phyloP scores from a whole-genome alignment of 441 rosid species.

The Pelargonium myrrhifolium region DNA sequence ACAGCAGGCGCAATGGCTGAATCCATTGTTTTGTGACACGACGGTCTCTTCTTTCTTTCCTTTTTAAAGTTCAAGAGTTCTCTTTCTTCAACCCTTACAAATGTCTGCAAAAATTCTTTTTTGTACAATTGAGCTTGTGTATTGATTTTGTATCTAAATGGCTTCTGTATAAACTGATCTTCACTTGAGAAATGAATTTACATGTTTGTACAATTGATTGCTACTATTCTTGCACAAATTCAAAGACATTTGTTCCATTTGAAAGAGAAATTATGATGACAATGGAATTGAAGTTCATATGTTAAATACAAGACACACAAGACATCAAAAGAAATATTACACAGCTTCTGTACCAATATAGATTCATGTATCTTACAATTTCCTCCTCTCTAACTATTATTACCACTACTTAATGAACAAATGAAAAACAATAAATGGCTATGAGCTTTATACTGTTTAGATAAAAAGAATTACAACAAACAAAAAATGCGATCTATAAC shows the following conservation, averaged over 20 bases:
- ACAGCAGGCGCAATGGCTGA: constrained; percentile 14
- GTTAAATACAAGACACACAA: not conserved
- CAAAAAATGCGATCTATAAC: constrained; percentile 6
- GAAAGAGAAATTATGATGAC: no score
- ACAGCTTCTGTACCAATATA: constrained; percentile 22
- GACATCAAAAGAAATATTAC: constrained; percentile 8
- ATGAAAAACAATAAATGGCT: constrained; percentile 25
- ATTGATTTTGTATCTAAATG: constrained; percentile 27
- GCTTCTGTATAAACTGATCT: constrained; percentile 3
- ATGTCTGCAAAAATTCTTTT: constrained; percentile 9
- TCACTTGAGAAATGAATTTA: not conserved
- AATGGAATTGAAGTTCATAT: not conserved
- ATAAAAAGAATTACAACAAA: constrained; percentile 17
- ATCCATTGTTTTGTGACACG: constrained; percentile 12
- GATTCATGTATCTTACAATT: constrained; percentile 20
- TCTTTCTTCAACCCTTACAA: not conserved
- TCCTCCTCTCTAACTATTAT: constrained; percentile 19
- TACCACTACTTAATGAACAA: constrained; percentile 26
- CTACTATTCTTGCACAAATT: no score
- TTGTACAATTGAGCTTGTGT: constrained; percentile 33
- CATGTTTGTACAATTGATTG: no score
- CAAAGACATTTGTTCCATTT: no score
- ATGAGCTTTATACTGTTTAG: constrained; percentile 23
- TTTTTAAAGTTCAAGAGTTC: not conserved
- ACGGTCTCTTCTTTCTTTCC: not conserved